phyloP scores from a whole-genome alignment of 129 eudicot genomes.

The Pseudognaphalium luteoalbum region DNA sequence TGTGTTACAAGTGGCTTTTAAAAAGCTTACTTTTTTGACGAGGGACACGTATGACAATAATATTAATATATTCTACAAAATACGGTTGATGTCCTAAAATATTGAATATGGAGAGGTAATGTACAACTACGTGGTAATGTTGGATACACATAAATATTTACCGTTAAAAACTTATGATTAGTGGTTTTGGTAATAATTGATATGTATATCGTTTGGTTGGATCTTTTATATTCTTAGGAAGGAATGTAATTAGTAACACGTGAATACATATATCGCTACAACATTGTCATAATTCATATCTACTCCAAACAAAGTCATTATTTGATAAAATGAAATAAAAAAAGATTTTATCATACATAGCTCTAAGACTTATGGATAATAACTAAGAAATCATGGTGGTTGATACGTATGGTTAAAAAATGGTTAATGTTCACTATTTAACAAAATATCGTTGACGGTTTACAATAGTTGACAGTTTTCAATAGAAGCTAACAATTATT shows the following conservation, averaged over 20 bases:
- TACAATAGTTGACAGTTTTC: too few species aligned
- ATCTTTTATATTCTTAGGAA: neutral
- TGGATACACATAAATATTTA: constrained; percentile 34
- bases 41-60: constrained; percentile 35
- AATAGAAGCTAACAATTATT: too few species aligned
- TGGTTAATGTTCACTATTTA: too few species aligned
- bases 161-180: constrained; percentile 32
- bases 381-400: too few species aligned
- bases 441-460: too few species aligned
- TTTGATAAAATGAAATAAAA: too few species aligned
- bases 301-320: too few species aligned
- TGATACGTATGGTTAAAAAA: too few species aligned
- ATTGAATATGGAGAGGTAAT: constrained; percentile 18
- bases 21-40: constrained; percentile 28
- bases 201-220: constrained; percentile 19
- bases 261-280: too few species aligned
- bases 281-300: too few species aligned
- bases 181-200: constrained; percentile 7
- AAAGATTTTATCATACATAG: too few species aligned
- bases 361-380: too few species aligned
- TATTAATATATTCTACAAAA: constrained; percentile 18
- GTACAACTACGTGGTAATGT: neutral
- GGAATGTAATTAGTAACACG: neutral
- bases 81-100: constrained; percentile 17
- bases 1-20: constrained; percentile 32